phyloP scores from a whole-genome alignment of 108 stramenopile species.

The Licmophora abbreviata region DNA sequence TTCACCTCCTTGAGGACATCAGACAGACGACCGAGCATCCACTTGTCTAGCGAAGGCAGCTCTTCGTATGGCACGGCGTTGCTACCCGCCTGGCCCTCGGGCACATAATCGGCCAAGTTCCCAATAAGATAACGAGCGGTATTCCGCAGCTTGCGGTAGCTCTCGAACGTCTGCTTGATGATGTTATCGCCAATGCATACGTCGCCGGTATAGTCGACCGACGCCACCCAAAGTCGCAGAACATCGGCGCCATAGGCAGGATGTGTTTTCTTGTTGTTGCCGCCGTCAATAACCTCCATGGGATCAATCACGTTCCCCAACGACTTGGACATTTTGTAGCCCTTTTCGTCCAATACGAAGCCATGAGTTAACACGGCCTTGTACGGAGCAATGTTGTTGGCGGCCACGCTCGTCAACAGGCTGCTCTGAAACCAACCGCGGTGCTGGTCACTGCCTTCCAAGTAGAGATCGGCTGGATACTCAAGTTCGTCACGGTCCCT shows the following conservation, averaged over 20 bases:
- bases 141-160: slow-evolving; percentile 94
- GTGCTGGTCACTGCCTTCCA: slow-evolving; percentile 95
- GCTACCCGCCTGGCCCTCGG: slow-evolving; percentile 29
- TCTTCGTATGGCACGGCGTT: slow-evolving; percentile 76
- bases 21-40: slow-evolving; percentile 85
- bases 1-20: slow-evolving; percentile 78
- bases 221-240: slow-evolving; percentile 95
- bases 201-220: slow-evolving; percentile 94
- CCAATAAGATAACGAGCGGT: slow-evolving; percentile 93
- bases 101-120: slow-evolving; percentile 87
- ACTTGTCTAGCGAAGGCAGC: slow-evolving; percentile 90
- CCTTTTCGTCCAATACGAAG: slow-evolving; percentile 97
- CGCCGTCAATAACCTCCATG: slow-evolving; percentile 90
- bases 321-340: slow-evolving; percentile 98
- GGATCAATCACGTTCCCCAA: slow-evolving; percentile 98
- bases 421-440: slow-evolving; percentile 99
- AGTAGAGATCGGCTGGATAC: slow-evolving; percentile 88
- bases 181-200: slow-evolving; percentile 86
- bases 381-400: slow-evolving; percentile 85
- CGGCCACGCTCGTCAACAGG: slow-evolving; percentile 92
- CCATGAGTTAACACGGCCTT: slow-evolving; percentile 97
- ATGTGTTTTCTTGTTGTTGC: slow-evolving; percentile 89
- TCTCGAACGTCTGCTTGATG: slow-evolving; percentile 93
- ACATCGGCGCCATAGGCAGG: slow-evolving; percentile 98
- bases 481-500: slow-evolving; percentile 73